Evolutionary conservation across 306 rosid species (phyloP).

Genomic region (Corylus heterophylla): DNA sequence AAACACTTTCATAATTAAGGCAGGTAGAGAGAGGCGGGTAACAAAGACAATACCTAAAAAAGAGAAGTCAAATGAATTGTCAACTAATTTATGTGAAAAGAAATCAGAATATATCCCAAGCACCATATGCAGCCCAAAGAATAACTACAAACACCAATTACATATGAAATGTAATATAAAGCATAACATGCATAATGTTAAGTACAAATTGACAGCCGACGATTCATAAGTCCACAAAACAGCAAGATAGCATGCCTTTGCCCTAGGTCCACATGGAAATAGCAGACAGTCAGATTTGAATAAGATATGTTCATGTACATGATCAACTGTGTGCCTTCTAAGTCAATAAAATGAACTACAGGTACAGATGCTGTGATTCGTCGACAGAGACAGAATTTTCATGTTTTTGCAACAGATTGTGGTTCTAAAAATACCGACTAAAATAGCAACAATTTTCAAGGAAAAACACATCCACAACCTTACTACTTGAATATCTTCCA

Average conservation of each 20-base stretch:
- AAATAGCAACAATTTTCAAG: background rate
- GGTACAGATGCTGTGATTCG: background rate
- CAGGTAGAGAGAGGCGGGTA: constrained; percentile 8
- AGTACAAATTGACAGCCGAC: background rate
- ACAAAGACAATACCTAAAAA: background rate
- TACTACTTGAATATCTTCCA: background rate
- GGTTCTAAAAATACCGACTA: background rate
- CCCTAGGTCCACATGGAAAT: constrained; percentile 12
- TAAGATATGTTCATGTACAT: background rate
- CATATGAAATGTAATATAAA: background rate
- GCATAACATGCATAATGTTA: too few relatives aligned
- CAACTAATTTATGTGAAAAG: background rate
- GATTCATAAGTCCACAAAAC: background rate
- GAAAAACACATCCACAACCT: background rate
- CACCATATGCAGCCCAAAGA: background rate
- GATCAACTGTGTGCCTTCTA: background rate
- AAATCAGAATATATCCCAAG: background rate
- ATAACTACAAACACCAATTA: background rate
- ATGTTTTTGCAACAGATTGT: background rate
- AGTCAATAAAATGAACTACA: background rate
- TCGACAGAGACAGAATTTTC: background rate
- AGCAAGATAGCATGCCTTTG: background rate
- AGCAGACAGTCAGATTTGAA: background rate
- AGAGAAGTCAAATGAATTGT: background rate
- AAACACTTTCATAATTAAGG: constrained; percentile 28